These are phyloP conservation scores for Cyberlindnera saturnus DNA, from an alignment of 805 yeast genomes.

Conservation along the genomic window DNA sequence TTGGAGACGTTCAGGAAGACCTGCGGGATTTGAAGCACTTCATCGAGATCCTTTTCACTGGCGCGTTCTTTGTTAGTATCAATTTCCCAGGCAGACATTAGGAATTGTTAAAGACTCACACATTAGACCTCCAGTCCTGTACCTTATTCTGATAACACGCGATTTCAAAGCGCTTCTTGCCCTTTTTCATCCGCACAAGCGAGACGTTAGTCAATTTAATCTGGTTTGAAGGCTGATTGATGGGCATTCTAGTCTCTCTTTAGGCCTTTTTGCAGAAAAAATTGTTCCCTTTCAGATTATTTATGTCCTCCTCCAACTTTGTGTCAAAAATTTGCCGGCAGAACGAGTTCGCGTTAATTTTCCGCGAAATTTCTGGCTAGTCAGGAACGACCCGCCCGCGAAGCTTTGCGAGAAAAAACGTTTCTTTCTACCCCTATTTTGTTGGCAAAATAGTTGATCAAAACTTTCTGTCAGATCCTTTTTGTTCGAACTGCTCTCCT, in stretches of 20 bases:
- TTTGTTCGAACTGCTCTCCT: too few species aligned
- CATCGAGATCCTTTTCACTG: conserved; percentile 84
- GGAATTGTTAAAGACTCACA: conserved; percentile 21
- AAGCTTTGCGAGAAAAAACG: too few species aligned
- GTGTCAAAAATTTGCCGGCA: too few species aligned
- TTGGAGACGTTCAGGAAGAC: conserved; percentile 90
- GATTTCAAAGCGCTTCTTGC: conserved; percentile 85
- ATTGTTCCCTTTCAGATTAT: conserved; percentile 1
- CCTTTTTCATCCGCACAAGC: conserved; percentile 83
- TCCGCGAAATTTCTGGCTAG: too few species aligned
- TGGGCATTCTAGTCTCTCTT: conserved; percentile 35
- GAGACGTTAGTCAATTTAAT: conserved; percentile 93
- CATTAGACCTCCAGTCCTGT: conserved; percentile 85
- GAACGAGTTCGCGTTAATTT: too few species aligned
- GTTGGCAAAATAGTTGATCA: too few species aligned
- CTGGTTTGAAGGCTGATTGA: conserved; percentile 85
- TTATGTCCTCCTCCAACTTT: background rate
- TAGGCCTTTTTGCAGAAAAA: background rate
- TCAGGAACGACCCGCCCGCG: too few species aligned
- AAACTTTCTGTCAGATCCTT: too few species aligned
- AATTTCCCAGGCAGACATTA: too few species aligned
- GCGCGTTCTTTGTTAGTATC: conserved; percentile 10
- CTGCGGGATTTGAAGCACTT: conserved; percentile 93
- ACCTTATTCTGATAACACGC: conserved; percentile 97
- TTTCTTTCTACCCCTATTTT: too few species aligned